These are phyloP conservation scores for Phytophthora pistaciae DNA, from an alignment of 352 stramenopile species.

Conservation along the genomic window DNA sequence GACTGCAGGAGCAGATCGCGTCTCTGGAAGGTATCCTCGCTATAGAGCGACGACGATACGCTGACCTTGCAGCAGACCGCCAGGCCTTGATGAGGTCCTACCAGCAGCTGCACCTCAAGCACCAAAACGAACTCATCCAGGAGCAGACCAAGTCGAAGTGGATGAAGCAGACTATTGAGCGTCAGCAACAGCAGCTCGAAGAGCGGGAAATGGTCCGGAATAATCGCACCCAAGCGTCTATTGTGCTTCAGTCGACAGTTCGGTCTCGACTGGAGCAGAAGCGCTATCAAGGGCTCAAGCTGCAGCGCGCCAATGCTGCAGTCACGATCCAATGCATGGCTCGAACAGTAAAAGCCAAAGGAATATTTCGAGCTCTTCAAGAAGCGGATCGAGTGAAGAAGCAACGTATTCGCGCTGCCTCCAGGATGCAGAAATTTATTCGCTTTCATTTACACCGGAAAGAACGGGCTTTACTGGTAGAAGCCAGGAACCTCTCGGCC, in stretches of 20 bases:
- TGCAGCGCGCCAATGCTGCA: conserved; percentile 49
- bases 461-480: conserved; percentile 36
- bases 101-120: conserved; percentile 52
- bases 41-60: conserved; percentile 42
- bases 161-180: conserved; percentile 49
- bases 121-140: conserved; percentile 56
- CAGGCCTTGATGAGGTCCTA: conserved; percentile 41
- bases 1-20: conserved; percentile 29
- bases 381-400: conserved; percentile 16
- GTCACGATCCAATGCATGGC: conserved; percentile 54
- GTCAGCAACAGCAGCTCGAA: conserved; percentile 50
- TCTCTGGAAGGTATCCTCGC: conserved; percentile 34
- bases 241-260: conserved; percentile 69
- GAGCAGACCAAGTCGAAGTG: conserved; percentile 48
- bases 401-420: conserved; percentile 16
- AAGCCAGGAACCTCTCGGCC: conserved; percentile 51
- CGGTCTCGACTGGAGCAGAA: conserved; percentile 66
- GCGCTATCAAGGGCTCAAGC: conserved; percentile 63
- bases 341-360: conserved; percentile 23
- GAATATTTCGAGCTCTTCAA: conserved; percentile 25
- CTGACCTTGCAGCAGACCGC: conserved; percentile 35
- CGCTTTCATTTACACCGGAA: conserved; percentile 50
- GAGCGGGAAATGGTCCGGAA: conserved; percentile 44
- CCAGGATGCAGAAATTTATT: conserved; percentile 51
- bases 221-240: conserved; percentile 56